These are phyloP conservation scores for Spirogloea muscicola DNA, from an alignment of 139 green algal genomes.

Conservation along the genomic window DNA sequence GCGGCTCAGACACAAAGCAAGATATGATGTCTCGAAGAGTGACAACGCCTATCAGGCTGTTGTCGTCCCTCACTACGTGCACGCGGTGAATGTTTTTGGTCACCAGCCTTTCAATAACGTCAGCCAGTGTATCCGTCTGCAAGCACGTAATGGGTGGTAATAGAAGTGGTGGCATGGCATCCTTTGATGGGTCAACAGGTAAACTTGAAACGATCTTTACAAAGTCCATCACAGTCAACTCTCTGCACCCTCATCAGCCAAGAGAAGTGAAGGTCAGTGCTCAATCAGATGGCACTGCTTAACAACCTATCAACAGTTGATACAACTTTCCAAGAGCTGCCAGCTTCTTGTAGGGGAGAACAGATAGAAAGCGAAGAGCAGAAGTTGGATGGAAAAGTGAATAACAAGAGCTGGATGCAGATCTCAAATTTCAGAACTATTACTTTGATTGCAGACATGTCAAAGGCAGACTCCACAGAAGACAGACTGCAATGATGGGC, in stretches of 20 bases:
- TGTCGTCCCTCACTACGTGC: slow-evolving; percentile 10
- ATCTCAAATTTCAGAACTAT: no score
- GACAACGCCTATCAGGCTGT: slow-evolving; percentile 2
- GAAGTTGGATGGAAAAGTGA: neutral
- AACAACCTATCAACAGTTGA: neutral
- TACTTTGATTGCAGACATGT: no score
- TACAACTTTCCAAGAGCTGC: neutral
- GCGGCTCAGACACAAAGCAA: slow-evolving; percentile 16
- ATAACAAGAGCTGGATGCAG: no score
- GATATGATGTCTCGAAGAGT: slow-evolving; percentile 34
- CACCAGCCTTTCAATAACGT: slow-evolving; percentile 18
- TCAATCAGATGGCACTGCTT: neutral
- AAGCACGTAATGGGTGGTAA: slow-evolving; percentile 1
- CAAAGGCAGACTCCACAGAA: neutral
- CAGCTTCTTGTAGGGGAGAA: neutral
- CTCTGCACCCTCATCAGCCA: neutral
- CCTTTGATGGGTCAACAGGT: no score
- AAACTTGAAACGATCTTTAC: neutral
- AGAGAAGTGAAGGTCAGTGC: slow-evolving; percentile 1
- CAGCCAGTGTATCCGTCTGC: neutral
- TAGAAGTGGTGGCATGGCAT: neutral
- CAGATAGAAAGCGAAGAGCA: neutral
- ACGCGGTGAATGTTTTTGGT: slow-evolving; percentile 21
- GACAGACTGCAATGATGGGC: neutral
- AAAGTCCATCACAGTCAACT: neutral